Evolutionary conservation across 2,329 filamentous ascomycete genomes (phyloP), one percentile per base, ranked within the genome.

Genomic region (Fusarium tupiense): DNA sequence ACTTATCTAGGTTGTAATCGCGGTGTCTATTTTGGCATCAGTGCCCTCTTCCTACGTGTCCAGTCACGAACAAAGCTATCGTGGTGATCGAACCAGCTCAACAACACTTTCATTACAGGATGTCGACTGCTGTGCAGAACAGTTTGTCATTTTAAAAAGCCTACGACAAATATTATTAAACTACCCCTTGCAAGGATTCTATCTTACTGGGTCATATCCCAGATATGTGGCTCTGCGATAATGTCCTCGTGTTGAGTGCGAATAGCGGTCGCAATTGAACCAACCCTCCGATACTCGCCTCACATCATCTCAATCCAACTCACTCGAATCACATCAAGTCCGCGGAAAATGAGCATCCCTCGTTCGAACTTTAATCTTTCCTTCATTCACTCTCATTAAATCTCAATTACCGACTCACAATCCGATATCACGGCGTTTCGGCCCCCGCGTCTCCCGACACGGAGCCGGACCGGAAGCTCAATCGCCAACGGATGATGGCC

Each of bases 371-470:
- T 19, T 1, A 16, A 14, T 1, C 7, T 17, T 1, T 12, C 0
- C 1, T n/a, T 46, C 11, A 49, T 26, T n/a, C 0, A 0, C 1
- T 19, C 1, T 29, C n/a, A 37, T 26, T 9, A 7, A 22, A 10
- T 38, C 20, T 33, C 33, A 29, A 8, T 13, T 38, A 22, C 22
- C 4, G 43, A 38, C 26, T 14, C 43, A 20, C 3, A 1, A 31
- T 29, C n/a, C 33, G 57, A 9, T 1, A 16, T 50, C 10, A 4
- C 11, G 16, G 14, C 14, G 24, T 29, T 4, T 37, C 24, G 43
- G 24, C 22, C 10, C 20, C 16, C 16, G 19, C 6, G 16, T 52
- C 56, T 10, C 8, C 24, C 43, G 33, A 29, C 8, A 20, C 17
- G 57, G 24, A 50, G 41, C 31, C 26, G 22, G 26, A n/a, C 24